Evolutionary conservation across 495 filamentous ascomycete genomes (phyloP).

Genomic region (Penicillium chermesinum): DNA sequence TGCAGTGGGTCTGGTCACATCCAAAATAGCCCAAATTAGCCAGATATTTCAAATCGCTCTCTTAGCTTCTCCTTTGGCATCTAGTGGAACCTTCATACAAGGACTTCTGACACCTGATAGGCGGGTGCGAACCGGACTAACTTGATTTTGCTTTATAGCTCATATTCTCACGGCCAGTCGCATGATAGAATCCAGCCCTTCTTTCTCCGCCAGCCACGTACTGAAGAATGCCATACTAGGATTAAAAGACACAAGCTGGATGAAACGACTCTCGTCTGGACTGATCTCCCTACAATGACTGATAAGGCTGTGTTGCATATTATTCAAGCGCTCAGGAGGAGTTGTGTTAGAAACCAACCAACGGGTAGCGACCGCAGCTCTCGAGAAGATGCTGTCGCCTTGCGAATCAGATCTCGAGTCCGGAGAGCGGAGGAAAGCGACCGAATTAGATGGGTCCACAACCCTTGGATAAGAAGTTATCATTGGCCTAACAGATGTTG

Average conservation of each 20-base stretch:
- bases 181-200: not conserved
- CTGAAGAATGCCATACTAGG: no score
- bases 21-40: not conserved
- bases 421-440: not conserved
- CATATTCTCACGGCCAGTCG: not conserved
- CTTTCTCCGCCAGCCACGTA: no score
- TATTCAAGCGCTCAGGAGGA: no score
- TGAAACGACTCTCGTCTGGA: no score
- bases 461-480: not conserved
- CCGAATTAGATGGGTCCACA: not conserved
- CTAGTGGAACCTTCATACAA: not conserved
- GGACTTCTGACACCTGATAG: not conserved
- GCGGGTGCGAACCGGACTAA: not conserved
- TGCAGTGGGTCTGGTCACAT: not conserved
- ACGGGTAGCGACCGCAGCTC: not conserved
- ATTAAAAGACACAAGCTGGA: no score
- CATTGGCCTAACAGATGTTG: not conserved
- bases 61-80: not conserved
- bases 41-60: not conserved
- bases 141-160: not conserved
- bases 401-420: not conserved
- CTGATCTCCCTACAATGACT: no score
- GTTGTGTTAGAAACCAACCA: not conserved
- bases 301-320: no score
- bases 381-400: constrained; percentile 3